Evolutionary conservation across 2,329 filamentous ascomycete genomes (phyloP).

Genomic region (Sarocladiaceae sp.): DNA sequence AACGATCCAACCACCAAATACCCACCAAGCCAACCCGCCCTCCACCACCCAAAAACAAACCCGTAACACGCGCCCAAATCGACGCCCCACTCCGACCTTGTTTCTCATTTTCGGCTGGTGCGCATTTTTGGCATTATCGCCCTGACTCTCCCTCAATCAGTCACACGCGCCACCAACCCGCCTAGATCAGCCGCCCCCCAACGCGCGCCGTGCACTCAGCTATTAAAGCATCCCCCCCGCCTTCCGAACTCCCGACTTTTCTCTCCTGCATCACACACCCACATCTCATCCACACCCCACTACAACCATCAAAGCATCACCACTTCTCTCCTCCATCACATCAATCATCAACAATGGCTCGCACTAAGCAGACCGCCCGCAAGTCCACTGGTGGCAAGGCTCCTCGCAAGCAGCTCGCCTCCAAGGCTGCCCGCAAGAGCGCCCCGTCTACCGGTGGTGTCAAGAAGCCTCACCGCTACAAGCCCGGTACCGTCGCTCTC

Average conservation of each 20-base stretch:
- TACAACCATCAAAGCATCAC: conserved; percentile 19
- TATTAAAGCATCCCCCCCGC: conserved; percentile 41
- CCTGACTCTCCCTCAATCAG: conserved; percentile 19
- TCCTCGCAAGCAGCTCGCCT: conserved; percentile 92
- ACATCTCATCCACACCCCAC: conserved; percentile 23
- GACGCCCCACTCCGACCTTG: neutral
- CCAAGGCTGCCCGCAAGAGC: conserved; percentile 96
- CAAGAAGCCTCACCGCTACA: conserved; percentile 90
- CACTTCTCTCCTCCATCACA: conserved; percentile 21
- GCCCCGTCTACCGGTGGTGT: conserved; percentile 94
- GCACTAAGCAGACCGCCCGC: conserved; percentile 62
- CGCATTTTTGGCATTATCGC: no score
- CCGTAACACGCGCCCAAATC: no score
- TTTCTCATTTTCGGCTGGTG: neutral
- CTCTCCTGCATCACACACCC: conserved; percentile 35
- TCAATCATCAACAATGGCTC: conserved; percentile 48
- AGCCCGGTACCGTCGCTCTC: conserved; percentile 92
- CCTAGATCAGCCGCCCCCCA: conserved; percentile 32
- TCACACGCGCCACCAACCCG: conserved; percentile 16
- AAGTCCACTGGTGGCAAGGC: conserved; percentile 78
- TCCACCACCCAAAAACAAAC: no score
- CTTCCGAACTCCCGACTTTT: conserved; percentile 28
- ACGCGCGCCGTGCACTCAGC: conserved; percentile 22
- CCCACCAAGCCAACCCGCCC: no score
- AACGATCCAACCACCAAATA: no score